Evolutionary conservation across 768 basidiomycete genomes (phyloP), one percentile per base, ranked within the genome.

Genomic region (Mycena vulgaris): DNA sequence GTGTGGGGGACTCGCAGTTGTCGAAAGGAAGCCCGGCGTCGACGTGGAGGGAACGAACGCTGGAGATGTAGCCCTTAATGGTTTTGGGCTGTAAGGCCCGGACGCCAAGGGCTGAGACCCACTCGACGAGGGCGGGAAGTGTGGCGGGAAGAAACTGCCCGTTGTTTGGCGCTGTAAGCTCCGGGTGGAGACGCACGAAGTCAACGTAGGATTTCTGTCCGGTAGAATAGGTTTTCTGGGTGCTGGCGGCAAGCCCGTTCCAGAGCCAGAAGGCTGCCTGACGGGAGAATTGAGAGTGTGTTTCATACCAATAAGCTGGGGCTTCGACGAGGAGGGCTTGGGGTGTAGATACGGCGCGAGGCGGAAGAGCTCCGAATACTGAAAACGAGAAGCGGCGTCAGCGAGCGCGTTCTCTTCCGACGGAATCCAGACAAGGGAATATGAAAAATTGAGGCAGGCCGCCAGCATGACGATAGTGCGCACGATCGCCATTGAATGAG

Each of bases 11-110:
- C 27, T 81, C 71, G 33, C 74, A 75, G 0, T 75, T 70, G 0
- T 48, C 30, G 39, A 76, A 76, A n/a, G 78, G 69, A 17, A 80
- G 75, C 27, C 75, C 79, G 9, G 71, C 64, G 37, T 83, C 77
- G 47, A 78, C 56, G 49, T 83, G 81, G 64, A 79, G 72, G 70
- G 79, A 78, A 56, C 71, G 69, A 58, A 79, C 49, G 21, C 42
- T 42, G 42, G 16, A 17, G 42, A 42, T 8, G 17, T 42, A 42
- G 17, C 42, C 42, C 42, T 42, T 42, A n/a, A 42, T 42, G 42
- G 42, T 42, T 19, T 42, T 42, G 16, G 42, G 42, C 42, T 42
- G 42, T 16, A 42, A 42, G 5, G 16, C 42, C 42, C 42, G 42
- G 7, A 5, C 21, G 5, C 42, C 42, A n/a, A 42, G 42, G 42